These are phyloP conservation scores for Cubamyces sp. DNA, from an alignment of 768 basidiomycete genomes.

Conservation along the genomic window DNA sequence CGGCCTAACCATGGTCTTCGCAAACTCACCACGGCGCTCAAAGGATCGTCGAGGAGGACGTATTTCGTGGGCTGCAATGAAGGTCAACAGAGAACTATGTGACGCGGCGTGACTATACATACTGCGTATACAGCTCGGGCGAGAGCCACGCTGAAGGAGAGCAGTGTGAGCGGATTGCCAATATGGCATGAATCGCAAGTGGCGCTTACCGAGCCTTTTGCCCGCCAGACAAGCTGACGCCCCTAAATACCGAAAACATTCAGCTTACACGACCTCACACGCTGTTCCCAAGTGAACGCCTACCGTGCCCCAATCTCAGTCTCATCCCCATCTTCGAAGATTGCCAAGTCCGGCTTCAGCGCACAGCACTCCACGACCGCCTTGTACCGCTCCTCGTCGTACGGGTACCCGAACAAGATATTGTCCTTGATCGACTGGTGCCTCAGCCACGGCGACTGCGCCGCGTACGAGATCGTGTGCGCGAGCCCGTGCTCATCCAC, in stretches of 20 bases:
- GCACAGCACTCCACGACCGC: conserved; percentile 84
- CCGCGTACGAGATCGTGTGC: conserved; percentile 53
- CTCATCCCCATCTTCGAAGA: conserved; percentile 84
- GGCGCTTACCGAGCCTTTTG: conserved; percentile 71
- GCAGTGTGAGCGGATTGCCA: not conserved
- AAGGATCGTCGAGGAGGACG: conserved; percentile 76
- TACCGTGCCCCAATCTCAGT: conserved; percentile 82
- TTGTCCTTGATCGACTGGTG: conserved; percentile 58
- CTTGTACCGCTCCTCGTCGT: conserved; percentile 73
- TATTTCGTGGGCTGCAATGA: conserved; percentile 36
- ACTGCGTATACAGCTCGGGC: conserved; percentile 80
- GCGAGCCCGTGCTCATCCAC: conserved; percentile 64
- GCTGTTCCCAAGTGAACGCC: conserved; percentile 24
- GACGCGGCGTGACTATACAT: conserved; percentile 37
- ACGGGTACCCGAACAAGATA: conserved; percentile 59
- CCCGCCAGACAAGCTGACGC: conserved; percentile 78
- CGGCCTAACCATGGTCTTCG: too few relatives aligned
- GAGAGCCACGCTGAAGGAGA: conserved; percentile 62
- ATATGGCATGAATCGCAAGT: not conserved
- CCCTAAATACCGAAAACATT: conserved; percentile 41
- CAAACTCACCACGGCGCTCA: conserved; percentile 75
- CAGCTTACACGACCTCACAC: not conserved
- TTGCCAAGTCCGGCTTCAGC: conserved; percentile 75
- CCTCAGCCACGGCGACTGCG: conserved; percentile 52
- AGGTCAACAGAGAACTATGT: not conserved